Percentiles rank a stretch among this genome's conserved stretches.
These are phyloP conservation scores for Sphagnum contortum DNA, from an alignment of 225 moss, liverwort and hornwort genomes.

Conservation along the genomic window DNA sequence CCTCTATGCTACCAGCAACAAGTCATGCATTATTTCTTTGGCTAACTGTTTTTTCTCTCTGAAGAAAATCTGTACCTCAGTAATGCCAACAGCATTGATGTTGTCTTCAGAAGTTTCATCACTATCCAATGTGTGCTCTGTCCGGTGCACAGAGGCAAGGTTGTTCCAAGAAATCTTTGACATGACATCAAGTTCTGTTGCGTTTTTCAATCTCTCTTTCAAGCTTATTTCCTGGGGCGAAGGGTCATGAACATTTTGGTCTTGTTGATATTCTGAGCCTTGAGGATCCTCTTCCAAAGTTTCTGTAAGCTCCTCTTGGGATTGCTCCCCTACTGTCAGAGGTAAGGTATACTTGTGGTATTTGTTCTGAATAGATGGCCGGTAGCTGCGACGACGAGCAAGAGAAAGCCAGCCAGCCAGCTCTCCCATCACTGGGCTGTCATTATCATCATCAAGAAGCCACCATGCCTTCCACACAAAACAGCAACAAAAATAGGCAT, in stretches of 20 bases:
- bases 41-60: no score
- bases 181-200: conserved; percentile 65
- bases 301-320: conserved; percentile 6
- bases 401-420: conserved; percentile 44
- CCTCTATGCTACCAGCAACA: no score
- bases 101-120: conserved; percentile 24
- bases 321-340: conserved; percentile 5
- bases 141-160: conserved; percentile 68
- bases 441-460: conserved; percentile 22
- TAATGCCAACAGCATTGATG: conserved; percentile 23
- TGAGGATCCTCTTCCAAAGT: no score
- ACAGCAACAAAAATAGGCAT: background rate
- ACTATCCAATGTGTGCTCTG: conserved; percentile 60
- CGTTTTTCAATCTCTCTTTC: conserved; percentile 72
- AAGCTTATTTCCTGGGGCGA: conserved; percentile 30
- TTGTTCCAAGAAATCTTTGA: conserved; percentile 44
- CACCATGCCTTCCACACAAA: conserved; percentile 36
- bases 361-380: conserved; percentile 34
- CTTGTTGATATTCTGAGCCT: no score
- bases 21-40: no score
- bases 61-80: conserved; percentile 35
- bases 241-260: background rate
- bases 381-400: conserved; percentile 47
- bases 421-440: conserved; percentile 25
- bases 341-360: conserved; percentile 26